A percentile compares a stretch with the other conserved stretches of the same genome.
Conservation (phyloP, 306 rosid species). For the Vigna radiata region DNA sequence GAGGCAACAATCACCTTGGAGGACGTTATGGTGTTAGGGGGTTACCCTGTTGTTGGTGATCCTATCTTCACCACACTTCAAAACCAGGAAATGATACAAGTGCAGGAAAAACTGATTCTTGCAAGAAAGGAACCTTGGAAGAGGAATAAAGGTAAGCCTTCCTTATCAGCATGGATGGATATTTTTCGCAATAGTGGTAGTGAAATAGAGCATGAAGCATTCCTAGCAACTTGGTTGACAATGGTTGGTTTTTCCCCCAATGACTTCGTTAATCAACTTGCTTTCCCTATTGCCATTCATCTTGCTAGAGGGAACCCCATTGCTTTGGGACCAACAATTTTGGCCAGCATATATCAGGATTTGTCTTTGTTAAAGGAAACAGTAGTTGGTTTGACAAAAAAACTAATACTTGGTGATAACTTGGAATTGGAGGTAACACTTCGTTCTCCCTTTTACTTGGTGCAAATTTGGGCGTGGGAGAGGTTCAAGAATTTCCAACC, state of each 20-base stretch:
- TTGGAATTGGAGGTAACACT: conserved; percentile 19
- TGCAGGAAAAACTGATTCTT: conserved; percentile 31
- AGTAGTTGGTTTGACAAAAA: conserved; percentile 31
- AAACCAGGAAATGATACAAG: conserved; percentile 39
- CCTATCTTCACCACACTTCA: conserved; percentile 39
- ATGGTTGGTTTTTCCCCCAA: conserved; percentile 43
- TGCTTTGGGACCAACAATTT: conserved; percentile 63
- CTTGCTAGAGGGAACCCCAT: conserved; percentile 60
- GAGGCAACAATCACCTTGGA: conserved; percentile 63
- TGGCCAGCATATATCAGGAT: conserved; percentile 62
- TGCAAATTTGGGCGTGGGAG: conserved; percentile 75
- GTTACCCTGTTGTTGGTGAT: conserved; percentile 54
- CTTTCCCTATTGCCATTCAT: conserved; percentile 53
- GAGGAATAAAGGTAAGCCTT: not conserved
- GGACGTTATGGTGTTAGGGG: conserved; percentile 62
- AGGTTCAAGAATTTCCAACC: conserved; percentile 56
- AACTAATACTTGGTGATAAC: not conserved
- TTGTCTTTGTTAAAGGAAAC: conserved; percentile 46
- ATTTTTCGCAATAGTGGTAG: conserved; percentile 44
- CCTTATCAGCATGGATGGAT: conserved; percentile 30
- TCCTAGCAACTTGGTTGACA: conserved; percentile 60
- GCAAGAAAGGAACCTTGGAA: conserved; percentile 27
- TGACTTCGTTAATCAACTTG: not conserved
- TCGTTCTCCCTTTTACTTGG: conserved; percentile 58
- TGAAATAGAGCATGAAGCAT: conserved; percentile 70